A percentile compares a stretch with the other conserved stretches of the same genome.
phyloP scores from a whole-genome alignment of 495 filamentous ascomycete species.

The Aspergillus coremiiformis region DNA sequence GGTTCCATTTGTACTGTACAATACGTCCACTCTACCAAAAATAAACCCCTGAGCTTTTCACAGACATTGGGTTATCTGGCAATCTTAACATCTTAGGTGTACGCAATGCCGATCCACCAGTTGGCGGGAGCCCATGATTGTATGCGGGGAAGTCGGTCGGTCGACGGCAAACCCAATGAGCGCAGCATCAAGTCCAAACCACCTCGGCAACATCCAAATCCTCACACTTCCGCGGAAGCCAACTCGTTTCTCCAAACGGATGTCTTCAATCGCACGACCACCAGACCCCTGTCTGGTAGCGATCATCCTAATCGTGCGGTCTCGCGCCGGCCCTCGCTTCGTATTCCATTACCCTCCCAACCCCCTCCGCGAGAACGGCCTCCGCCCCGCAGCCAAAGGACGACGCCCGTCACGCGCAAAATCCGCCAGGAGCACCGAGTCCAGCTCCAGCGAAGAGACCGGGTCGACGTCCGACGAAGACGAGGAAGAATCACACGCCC shows the following conservation, averaged over 20 bases:
- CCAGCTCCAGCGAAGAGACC: slow-evolving; percentile 42
- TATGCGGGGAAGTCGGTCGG: slow-evolving; percentile 1
- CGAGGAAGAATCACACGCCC: slow-evolving; percentile 35
- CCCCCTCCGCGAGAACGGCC: slow-evolving; percentile 42
- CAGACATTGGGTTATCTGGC: background rate
- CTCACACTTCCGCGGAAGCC: background rate
- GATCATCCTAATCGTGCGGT: slow-evolving; percentile 71
- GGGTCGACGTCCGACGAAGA: slow-evolving; percentile 44
- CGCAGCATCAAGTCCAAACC: background rate
- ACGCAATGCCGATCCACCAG: background rate
- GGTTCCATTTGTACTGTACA: background rate
- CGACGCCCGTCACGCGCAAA: slow-evolving; percentile 31
- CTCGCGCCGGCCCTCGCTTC: slow-evolving; percentile 72
- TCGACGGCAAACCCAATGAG: background rate
- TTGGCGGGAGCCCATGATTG: background rate
- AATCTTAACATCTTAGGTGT: background rate
- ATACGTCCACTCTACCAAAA: background rate
- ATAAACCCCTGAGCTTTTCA: background rate
- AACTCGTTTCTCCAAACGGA: slow-evolving; percentile 10
- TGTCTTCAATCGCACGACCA: slow-evolving; percentile 45
- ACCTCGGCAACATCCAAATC: background rate
- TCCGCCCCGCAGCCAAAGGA: slow-evolving; percentile 27
- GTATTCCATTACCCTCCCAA: slow-evolving; percentile 86
- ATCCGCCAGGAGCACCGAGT: slow-evolving; percentile 31
- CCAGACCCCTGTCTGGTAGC: slow-evolving; percentile 64